These are phyloP conservation scores for Tuber borchii DNA, from an alignment of 495 filamentous ascomycete genomes.

Conservation along the genomic window DNA sequence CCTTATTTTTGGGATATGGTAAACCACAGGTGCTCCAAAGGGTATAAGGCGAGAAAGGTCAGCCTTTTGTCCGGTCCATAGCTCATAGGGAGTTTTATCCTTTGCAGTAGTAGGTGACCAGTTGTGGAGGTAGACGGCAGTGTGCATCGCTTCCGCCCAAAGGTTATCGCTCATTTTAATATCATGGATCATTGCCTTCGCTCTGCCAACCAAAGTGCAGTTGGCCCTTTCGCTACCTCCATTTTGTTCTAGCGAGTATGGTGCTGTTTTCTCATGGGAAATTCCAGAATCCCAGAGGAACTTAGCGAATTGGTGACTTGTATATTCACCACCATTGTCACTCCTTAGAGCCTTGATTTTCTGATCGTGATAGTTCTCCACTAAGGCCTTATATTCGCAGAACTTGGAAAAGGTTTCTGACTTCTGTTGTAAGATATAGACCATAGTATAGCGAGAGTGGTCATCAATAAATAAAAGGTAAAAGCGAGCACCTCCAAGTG, in stretches of 20 bases:
- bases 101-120: no score
- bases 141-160: not conserved
- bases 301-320: not conserved
- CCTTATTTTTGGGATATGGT: no score
- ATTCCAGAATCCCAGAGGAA: not conserved
- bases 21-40: no score
- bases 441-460: not conserved
- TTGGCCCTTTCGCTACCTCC: not conserved
- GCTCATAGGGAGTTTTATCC: no score
- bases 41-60: no score
- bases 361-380: not conserved
- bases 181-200: not conserved
- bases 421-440: not conserved
- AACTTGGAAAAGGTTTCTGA: not conserved
- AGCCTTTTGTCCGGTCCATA: no score
- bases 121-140: not conserved
- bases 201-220: not conserved
- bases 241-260: not conserved
- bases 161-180: not conserved
- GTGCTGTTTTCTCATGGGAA: not conserved
- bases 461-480: not conserved
- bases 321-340: not conserved
- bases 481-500: not conserved
- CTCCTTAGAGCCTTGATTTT: not conserved
- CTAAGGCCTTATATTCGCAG: not conserved